phyloP scores from a whole-genome alignment of 2,329 filamentous ascomycete genomes.

The Fusarium acutatum region DNA sequence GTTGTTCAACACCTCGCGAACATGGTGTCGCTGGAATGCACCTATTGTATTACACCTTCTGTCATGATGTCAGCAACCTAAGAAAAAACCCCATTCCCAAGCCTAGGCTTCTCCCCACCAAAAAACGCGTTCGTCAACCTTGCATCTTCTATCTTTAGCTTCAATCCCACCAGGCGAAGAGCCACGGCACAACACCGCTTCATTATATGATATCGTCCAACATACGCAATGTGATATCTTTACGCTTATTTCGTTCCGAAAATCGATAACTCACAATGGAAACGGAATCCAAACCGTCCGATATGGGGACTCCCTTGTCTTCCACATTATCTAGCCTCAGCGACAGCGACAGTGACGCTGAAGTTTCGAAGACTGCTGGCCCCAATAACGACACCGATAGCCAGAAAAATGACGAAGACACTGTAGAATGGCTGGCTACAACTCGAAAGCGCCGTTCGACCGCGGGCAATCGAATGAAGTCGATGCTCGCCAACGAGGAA shows the following conservation, averaged over 20 bases:
- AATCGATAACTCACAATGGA: constrained; percentile 40
- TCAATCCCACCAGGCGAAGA: constrained; percentile 10
- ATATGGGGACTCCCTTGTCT: constrained; percentile 46
- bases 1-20: background rate
- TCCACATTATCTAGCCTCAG: constrained; percentile 42
- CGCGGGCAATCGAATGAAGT: constrained; percentile 84
- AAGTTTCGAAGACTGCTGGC: constrained; percentile 40
- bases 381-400: constrained; percentile 47
- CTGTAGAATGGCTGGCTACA: constrained; percentile 75
- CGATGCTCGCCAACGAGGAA: constrained; percentile 78
- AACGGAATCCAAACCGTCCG: constrained; percentile 42
- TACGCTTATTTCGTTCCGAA: background rate
- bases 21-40: background rate
- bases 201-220: background rate
- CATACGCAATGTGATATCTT: constrained; percentile 34
- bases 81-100: constrained; percentile 26
- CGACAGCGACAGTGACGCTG: constrained; percentile 46
- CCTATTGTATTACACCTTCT: constrained; percentile 21
- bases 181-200: constrained; percentile 3
- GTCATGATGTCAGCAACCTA: constrained; percentile 37
- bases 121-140: constrained; percentile 36
- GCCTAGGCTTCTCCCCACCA: constrained; percentile 20
- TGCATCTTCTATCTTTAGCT: constrained; percentile 27
- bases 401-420: constrained; percentile 47
- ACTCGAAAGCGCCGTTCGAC: constrained; percentile 79